A percentile compares a stretch with the other conserved stretches of the same genome.
These are phyloP conservation scores for Albugo laibachii DNA, from an alignment of 352 stramenopile genomes.

Conservation along the genomic window DNA sequence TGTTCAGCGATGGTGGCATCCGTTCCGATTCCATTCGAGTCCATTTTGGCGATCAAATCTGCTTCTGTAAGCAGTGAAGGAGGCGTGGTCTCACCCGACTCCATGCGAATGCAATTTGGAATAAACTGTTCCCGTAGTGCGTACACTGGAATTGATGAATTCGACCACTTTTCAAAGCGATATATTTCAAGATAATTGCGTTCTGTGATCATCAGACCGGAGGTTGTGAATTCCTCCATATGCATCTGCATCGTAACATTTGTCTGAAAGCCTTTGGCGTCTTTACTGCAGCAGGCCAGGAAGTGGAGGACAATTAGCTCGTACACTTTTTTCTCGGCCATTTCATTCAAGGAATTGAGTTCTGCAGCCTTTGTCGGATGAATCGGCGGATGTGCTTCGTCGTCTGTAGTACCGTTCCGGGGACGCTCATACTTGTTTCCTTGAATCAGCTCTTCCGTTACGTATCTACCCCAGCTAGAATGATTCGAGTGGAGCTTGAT, in stretches of 20 bases:
- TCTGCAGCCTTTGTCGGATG: conserved; percentile 92
- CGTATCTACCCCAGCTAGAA: conserved; percentile 61
- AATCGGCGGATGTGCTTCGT: conserved; percentile 97
- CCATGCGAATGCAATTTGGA: conserved; percentile 46
- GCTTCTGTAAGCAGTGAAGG: conserved; percentile 81
- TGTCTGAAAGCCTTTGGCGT: conserved; percentile 83
- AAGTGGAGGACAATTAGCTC: conserved; percentile 96
- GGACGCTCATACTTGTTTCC: conserved; percentile 62
- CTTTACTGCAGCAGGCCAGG: conserved; percentile 93
- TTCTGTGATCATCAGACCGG: conserved; percentile 80
- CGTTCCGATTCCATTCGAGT: conserved; percentile 88
- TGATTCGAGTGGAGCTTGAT: conserved; percentile 54
- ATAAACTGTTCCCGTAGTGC: conserved; percentile 47
- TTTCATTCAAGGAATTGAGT: conserved; percentile 41
- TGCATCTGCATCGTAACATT: conserved; percentile 77
- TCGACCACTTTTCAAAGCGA: conserved; percentile 86
- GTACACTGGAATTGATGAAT: conserved; percentile 74
- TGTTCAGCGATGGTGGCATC: conserved; percentile 94
- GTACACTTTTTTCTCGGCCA: conserved; percentile 90
- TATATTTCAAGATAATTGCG: conserved; percentile 92
- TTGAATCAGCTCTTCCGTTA: conserved; percentile 28
- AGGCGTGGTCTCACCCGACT: conserved; percentile 54
- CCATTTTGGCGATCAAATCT: conserved; percentile 89
- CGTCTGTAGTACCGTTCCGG: conserved; percentile 83
- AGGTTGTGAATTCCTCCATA: conserved; percentile 72